These are phyloP conservation scores for Macadamia integrifolia DNA, from an alignment of 164 flowering plant genomes.

Conservation along the genomic window DNA sequence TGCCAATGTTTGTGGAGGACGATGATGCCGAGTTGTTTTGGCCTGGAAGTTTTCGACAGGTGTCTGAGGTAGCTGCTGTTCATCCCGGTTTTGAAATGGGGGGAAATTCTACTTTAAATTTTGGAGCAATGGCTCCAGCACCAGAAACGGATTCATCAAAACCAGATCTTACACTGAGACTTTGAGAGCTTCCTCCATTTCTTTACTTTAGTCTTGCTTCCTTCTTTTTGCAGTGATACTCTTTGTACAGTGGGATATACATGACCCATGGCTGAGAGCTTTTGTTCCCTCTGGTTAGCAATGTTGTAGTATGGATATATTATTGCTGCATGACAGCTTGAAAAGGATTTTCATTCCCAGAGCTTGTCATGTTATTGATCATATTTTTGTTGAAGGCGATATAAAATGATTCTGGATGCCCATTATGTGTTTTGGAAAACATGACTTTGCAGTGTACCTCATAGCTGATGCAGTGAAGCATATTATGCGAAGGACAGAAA, in stretches of 20 bases:
- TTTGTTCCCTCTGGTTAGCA: neutral
- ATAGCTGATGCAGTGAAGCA: neutral
- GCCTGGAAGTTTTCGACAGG: conserved; percentile 80
- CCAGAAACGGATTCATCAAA: conserved; percentile 29
- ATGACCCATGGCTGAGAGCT: conserved; percentile 6
- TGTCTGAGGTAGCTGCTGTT: conserved; percentile 13
- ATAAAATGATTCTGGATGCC: neutral
- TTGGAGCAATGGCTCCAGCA: conserved; percentile 25
- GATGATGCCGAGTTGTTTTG: conserved; percentile 51
- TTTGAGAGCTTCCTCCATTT: conserved; percentile 23
- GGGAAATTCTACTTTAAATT: conserved; percentile 26
- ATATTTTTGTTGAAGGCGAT: neutral
- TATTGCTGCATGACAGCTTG: neutral
- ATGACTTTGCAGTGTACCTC: neutral
- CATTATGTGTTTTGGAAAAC: neutral
- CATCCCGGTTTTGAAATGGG: conserved; percentile 14
- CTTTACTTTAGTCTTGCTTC: conserved; percentile 1
- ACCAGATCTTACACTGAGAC: conserved; percentile 70
- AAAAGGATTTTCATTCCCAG: neutral
- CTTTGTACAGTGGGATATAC: conserved; percentile 33
- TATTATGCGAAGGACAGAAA: neutral
- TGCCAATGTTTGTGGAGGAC: conserved; percentile 48
- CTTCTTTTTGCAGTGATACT: neutral
- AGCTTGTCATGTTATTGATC: neutral
- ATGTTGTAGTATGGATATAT: neutral